Evolutionary conservation across 2,329 filamentous ascomycete genomes (phyloP), one percentile per base, ranked within the genome.

Genomic region (Aschersonia sp.): DNA sequence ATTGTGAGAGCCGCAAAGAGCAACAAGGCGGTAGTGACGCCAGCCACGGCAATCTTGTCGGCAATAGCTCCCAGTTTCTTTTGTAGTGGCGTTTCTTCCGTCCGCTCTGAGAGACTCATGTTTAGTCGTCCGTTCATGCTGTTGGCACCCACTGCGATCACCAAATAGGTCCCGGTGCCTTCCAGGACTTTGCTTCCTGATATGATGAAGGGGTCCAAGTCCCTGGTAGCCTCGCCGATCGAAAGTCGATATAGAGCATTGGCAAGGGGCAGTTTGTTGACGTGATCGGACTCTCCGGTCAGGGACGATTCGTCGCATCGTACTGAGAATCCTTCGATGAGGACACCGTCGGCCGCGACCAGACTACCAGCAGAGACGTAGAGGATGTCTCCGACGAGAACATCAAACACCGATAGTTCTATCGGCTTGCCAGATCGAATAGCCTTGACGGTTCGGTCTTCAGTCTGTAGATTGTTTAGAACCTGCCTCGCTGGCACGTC

Each of bases 1-100:
- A 90, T 86, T 56, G 89, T 78, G 11, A 89, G 70, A 30, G 87
- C 82, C 45, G 87, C 65, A 59, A 92, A 90, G 14, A 90, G 71
- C 6, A 89, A 64, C 11, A 85, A 62, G 41, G 84, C 84, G 32
- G 84, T 80, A 47, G 76, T 77, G 54, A 83, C 78, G 29, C 74
- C 75, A 22, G 61, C 51, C 49, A 61, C 62, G 29, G 64, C 64
- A 44, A 65, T 65, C 31, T 54, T 57, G 22, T 59, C 51, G 31
- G 62, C 61, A 6, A 63, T 52, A 6, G 54, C 47, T 30, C 62
- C 69, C 4, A 79, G 66, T 59, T 75, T 77, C 53, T 67, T 66
- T 58, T 78, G 74, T 4, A 78, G 62, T 0, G 73, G 73, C 1
- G 75, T 79, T 6, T 67, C 61, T 42, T 75, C 73, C 41, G 68